Evolutionary conservation across 805 yeast genomes (phyloP), one percentile per base, ranked within the genome.

Genomic region (Priceomyces melissophilus): DNA sequence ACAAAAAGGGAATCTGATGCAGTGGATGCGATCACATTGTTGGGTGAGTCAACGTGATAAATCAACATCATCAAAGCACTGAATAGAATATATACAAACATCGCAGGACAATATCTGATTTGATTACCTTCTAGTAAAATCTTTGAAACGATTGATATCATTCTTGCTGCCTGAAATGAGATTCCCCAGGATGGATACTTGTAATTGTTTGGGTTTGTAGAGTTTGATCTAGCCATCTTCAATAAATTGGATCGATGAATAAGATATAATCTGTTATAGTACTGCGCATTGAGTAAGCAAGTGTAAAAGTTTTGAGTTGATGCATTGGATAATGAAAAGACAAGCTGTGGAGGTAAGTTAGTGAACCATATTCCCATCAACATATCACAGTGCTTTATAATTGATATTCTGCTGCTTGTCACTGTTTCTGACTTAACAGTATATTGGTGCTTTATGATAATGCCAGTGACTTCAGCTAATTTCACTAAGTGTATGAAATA

Each of bases 131-230:
- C 75, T 30, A 71, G 50, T 42, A 85, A 49, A 42, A 76, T 79
- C 37, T 80, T 79, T 23, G 79, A 71, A 40, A 86, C 80, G 32
- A 76, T 69, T 4, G 85, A 75, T 46, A 85, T 79, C 79, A 83
- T 80, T 52, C 86, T 78, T 1, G 93, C 88, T 1, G 90, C 86
- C 58, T 83, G 87, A 68, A 84, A 84, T 2, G 88, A 84, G 42
- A 84, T 82, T 8, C 89, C 87, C 83, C 87, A 80, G n/a, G 84
- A 77, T 4, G 87, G 87, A 55, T 79, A 81, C 49, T 56, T 69
- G 62, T 62, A 71, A 53, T 67, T 71, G 47, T 59, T 63, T 11
- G 73, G 71, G 40, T 61, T 60, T 1, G 70, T 60, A 2, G 71
- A 61, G 9, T 63, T 59, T 16, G 69, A 61, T 41, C 63, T 53